A percentile compares a stretch with the other conserved stretches of the same genome.
phyloP scores from a whole-genome alignment of 805 yeast species.

The Priceomyces fermenticarens region DNA sequence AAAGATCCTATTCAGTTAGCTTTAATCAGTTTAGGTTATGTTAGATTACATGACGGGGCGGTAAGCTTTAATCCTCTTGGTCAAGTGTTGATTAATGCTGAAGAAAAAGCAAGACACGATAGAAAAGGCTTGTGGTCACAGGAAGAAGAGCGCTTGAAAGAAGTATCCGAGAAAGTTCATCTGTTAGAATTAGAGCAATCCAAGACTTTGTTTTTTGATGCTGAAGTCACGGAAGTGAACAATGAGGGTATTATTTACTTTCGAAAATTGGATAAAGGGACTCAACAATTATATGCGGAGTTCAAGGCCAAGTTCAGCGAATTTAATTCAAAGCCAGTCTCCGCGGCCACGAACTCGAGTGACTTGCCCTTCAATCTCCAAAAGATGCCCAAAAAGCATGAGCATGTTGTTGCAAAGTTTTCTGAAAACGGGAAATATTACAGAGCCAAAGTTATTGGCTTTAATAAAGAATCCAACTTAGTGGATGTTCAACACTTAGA shows the following conservation, averaged over 20 bases:
- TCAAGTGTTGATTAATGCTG: slow-evolving; percentile 55
- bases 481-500: slow-evolving; percentile 59
- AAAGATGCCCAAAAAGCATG: slow-evolving; percentile 51
- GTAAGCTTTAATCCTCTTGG: slow-evolving; percentile 55
- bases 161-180: slow-evolving; percentile 15
- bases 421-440: slow-evolving; percentile 52
- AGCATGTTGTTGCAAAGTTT: slow-evolving; percentile 53
- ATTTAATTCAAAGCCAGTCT: slow-evolving; percentile 36
- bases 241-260: slow-evolving; percentile 42
- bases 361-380: slow-evolving; percentile 39
- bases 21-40: slow-evolving; percentile 62
- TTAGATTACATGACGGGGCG: slow-evolving; percentile 62
- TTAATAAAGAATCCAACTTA: slow-evolving; percentile 41
- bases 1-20: slow-evolving; percentile 53
- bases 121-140: slow-evolving; percentile 67
- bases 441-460: slow-evolving; percentile 52
- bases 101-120: slow-evolving; percentile 53
- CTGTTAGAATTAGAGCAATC: slow-evolving; percentile 19
- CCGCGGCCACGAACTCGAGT: slow-evolving; percentile 33
- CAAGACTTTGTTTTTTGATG: slow-evolving; percentile 48
- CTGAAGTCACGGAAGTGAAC: slow-evolving; percentile 51
- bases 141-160: slow-evolving; percentile 36
- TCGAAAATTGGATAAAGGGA: slow-evolving; percentile 41
- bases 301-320: slow-evolving; percentile 50
- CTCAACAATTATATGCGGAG: slow-evolving; percentile 31